Base-by-base conservation (phyloP, 352 stramenopile genomes). In the Lagenidium giganteum region DNA sequence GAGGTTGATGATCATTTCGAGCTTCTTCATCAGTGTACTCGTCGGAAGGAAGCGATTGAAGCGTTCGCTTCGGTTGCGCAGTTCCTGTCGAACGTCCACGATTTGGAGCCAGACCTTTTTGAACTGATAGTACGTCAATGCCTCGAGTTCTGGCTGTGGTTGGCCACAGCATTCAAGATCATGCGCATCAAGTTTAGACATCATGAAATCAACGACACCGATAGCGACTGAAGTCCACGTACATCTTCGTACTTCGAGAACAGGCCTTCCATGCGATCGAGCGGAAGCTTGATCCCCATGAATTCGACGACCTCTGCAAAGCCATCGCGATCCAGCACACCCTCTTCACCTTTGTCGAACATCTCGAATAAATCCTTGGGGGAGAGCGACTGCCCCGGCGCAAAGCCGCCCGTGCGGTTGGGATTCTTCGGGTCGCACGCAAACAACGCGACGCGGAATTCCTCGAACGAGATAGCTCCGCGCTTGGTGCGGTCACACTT, bases 351-450 rank as follows among this genome's bases (percentile, higher is more conserved):
- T 3, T 59, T 65, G 47, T 90, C 80, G 42, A 85, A 92, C 70
- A 92, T 90, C 8, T 83, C 68, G 25, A 92, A 92, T 22, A 90
- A 12, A 44, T 92, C 77, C 18, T 90, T 92, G 0, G 77, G 77
- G 2, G 67, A 70, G 9, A 92, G 35, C n/a, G 72, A 67, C 45
- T 88, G 77, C 1, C 75, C 75, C 0, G 80, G 74, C 0, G 73
- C 63, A 37, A 92, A 92, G 27, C 80, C 80, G 26, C 47, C 68
- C 2, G 75, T 87, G 5, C 75, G 72, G 11, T 55, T 70, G 6
- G 77, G 80, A 38, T 92, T 80, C 53, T 86, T 87, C 11, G 80
- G 77, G 57, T 92, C 80, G 48, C 74, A 90, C 30, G 77, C 78
- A 61, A 80, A 92, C 18, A 92, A 47, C 32, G 80, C 77, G 29